Percentiles rank a stretch among this genome's conserved stretches.
Conservation (phyloP, 768 basidiomycete genomes). For the Dacryopinax primogenitus region DNA sequence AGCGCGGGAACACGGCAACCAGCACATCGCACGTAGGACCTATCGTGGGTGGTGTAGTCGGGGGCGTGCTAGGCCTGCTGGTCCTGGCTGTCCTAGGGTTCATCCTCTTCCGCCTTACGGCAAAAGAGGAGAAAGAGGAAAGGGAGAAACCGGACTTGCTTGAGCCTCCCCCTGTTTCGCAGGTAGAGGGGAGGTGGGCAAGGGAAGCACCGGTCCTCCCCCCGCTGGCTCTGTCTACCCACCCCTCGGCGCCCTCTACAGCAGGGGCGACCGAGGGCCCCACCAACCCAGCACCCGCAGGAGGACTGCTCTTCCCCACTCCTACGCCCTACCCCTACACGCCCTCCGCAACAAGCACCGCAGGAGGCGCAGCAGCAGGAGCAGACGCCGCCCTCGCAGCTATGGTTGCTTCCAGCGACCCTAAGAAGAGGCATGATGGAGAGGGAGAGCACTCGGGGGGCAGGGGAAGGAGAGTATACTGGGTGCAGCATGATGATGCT, state of each 20-base stretch:
- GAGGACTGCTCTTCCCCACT: too few species aligned
- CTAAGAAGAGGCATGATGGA: not conserved
- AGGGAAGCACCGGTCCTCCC: too few species aligned
- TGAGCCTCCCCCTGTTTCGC: too few species aligned
- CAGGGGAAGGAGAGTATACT: constrained; percentile 37
- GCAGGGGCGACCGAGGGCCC: too few species aligned
- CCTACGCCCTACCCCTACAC: too few species aligned
- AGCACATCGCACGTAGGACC: not conserved
- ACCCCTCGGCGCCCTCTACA: too few species aligned
- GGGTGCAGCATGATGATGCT: constrained; percentile 77
- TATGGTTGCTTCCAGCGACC: not conserved
- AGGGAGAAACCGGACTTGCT: not conserved
- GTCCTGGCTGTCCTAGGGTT: not conserved
- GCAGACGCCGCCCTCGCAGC: not conserved
- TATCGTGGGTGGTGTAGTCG: not conserved
- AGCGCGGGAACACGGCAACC: not conserved
- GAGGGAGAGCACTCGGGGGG: not conserved
- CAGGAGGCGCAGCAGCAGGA: not conserved
- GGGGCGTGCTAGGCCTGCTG: not conserved
- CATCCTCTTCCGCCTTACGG: not conserved
- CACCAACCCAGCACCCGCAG: too few species aligned
- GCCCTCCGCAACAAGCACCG: not conserved
- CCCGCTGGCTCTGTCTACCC: too few species aligned
- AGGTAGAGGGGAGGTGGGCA: too few species aligned
- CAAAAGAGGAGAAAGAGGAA: not conserved